Base-by-base conservation (phyloP, 306 rosid genomes). In the Lithocarpus polystachyus region DNA sequence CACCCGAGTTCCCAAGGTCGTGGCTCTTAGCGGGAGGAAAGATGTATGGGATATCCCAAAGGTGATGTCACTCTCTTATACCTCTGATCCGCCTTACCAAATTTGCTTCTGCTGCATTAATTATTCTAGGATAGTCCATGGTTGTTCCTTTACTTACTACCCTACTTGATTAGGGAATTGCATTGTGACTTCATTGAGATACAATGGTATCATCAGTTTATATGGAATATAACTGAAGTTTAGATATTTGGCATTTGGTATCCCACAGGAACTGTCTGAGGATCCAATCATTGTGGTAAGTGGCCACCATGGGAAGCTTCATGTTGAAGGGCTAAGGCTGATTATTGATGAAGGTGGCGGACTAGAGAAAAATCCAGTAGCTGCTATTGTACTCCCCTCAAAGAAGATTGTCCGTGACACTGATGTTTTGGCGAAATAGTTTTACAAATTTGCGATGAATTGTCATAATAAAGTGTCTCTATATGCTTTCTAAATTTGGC, bases 331-430 rank as follows among this genome's bases (percentile, higher is more conserved):
- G 68, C 86, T 82, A 14, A 79, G 97, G 84, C 77, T 94, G 80
- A 83, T 92, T 73, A 88, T 94, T 35, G 98, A 94, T 51, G 90
- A 92, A 87, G 92, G 97, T 10, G 98, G 97, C 4, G 98, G 98
- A 0, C 72, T 15, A 5, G 62, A 68, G 56, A 75, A 90, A 40
- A 90, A 56, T 18, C 91, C 97, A 10, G 81, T 94, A 56, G 98
- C 97, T 65, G 97, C 98, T 24, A 80, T 92, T 82, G 80, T 90
- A 79, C 96, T 94, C 64, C 94, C 98, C 52, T 86, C 93, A 3
- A 83, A 71, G 97, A 86, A 74, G 89, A 89, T 91, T 54, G 87
- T 91, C 43, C 93, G 90, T 12, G 97, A 92, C 59, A 89, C 87
- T 0, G 97, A 88, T 76, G 80, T 57, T 29, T 75, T 79, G 80